Percentiles rank a stretch among this genome's conserved stretches.
Evolutionary conservation across 1,284 basidiomycete genomes (phyloP).

Genomic region (Naganishia sp.): DNA sequence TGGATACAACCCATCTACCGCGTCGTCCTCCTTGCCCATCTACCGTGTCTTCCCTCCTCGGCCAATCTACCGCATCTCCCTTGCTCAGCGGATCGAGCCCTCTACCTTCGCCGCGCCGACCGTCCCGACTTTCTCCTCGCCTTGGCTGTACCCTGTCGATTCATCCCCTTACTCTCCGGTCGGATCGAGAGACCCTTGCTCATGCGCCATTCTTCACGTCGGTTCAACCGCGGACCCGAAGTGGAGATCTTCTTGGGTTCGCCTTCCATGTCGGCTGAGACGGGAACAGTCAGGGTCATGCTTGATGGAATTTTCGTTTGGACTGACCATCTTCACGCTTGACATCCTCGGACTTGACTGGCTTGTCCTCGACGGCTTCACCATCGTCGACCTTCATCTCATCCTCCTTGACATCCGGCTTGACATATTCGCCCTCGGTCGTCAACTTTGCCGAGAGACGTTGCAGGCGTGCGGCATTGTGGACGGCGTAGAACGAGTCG

Average conservation of each 20-base stretch:
- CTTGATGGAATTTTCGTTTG: background rate
- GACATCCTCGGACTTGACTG: constrained; percentile 35
- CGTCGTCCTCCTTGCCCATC: background rate
- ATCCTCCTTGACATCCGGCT: constrained; percentile 61
- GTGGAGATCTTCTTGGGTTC: constrained; percentile 51
- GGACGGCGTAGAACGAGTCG: constrained; percentile 77
- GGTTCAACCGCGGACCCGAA: constrained; percentile 46
- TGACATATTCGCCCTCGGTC: constrained; percentile 44
- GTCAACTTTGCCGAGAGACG: constrained; percentile 67
- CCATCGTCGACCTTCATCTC: constrained; percentile 68
- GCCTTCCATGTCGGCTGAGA: constrained; percentile 22
- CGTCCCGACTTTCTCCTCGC: constrained; percentile 46
- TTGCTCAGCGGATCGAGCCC: background rate
- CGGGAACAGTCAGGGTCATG: background rate
- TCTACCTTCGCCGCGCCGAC: constrained; percentile 42
- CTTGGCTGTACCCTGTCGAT: constrained; percentile 41
- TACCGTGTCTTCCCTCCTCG: background rate
- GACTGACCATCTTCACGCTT: constrained; percentile 34
- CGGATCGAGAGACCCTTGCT: constrained; percentile 50
- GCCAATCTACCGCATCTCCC: no score
- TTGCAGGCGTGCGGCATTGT: constrained; percentile 78
- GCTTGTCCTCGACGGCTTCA: constrained; percentile 57
- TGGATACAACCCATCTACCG: constrained; percentile 19
- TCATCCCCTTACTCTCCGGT: constrained; percentile 45
- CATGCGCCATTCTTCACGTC: constrained; percentile 52